These are phyloP conservation scores for Neurospora sp. DNA, from an alignment of 495 filamentous ascomycete genomes.

Conservation along the genomic window DNA sequence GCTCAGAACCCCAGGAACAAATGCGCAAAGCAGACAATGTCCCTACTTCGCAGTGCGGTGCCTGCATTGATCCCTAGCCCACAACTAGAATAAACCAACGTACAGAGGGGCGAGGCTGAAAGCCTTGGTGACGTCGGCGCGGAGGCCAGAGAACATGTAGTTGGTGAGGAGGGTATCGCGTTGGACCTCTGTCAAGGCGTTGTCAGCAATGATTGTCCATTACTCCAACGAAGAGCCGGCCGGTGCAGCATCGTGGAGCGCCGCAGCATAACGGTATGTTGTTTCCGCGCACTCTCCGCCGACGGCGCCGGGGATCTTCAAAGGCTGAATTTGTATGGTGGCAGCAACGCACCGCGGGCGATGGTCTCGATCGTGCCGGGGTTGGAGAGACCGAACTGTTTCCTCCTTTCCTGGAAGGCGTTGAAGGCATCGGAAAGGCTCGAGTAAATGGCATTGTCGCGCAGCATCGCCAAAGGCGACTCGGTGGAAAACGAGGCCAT, in stretches of 20 bases:
- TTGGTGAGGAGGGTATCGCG: constrained; percentile 91
- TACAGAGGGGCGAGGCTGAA: constrained; percentile 77
- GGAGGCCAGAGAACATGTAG: constrained; percentile 88
- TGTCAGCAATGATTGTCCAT: constrained; percentile 8
- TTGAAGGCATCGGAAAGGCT: constrained; percentile 67
- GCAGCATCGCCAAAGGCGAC: constrained; percentile 55
- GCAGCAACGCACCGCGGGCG: constrained; percentile 38
- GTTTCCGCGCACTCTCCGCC: not conserved
- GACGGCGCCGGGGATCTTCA: not conserved
- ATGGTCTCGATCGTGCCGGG: constrained; percentile 90
- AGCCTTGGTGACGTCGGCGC: constrained; percentile 90
- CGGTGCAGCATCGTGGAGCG: not conserved
- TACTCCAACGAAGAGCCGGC: not conserved
- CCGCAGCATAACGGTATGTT: not conserved
- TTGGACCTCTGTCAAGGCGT: constrained; percentile 56
- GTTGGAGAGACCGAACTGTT: constrained; percentile 77
- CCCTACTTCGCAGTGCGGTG: not conserved
- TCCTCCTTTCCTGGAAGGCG: constrained; percentile 76
- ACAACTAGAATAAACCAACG: constrained; percentile 3
- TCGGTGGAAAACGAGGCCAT: constrained; percentile 38
- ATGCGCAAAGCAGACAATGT: not conserved
- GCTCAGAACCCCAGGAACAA: not conserved
- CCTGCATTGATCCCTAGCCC: not conserved
- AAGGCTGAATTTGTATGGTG: not conserved
- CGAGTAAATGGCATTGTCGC: constrained; percentile 58